These are phyloP conservation scores for Rubus parviflorus DNA, from an alignment of 306 rosid genomes.

Conservation along the genomic window DNA sequence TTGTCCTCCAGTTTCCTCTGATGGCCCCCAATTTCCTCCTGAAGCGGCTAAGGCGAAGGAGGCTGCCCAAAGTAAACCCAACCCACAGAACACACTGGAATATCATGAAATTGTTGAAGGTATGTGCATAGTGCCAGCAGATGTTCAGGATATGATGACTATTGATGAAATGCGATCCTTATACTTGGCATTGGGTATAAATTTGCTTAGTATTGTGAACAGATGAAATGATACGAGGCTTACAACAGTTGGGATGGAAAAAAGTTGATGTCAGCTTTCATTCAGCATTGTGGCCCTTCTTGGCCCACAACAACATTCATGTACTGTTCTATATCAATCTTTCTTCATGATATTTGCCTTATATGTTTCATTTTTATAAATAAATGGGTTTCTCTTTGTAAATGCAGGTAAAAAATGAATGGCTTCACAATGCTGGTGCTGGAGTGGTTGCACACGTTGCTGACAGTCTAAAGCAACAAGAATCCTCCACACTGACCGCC, in stretches of 20 bases:
- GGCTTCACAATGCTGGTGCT: slow-evolving; percentile 88
- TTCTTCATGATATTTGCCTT: slow-evolving; percentile 18
- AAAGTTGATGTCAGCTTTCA: slow-evolving; percentile 96
- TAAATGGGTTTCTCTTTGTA: slow-evolving; percentile 13
- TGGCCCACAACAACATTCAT: slow-evolving; percentile 97
- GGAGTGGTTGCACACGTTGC: slow-evolving; percentile 93
- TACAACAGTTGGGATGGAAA: slow-evolving; percentile 89
- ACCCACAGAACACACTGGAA: slow-evolving; percentile 59
- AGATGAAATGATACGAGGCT: slow-evolving; percentile 87
- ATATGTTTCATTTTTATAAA: slow-evolving; percentile 11
- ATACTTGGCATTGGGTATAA: slow-evolving; percentile 6
- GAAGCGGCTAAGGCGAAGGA: slow-evolving; percentile 86
- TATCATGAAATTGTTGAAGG: slow-evolving; percentile 96
- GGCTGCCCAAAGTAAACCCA: slow-evolving; percentile 80
- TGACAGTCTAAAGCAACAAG: slow-evolving; percentile 79
- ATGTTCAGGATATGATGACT: slow-evolving; percentile 15
- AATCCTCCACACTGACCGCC: slow-evolving; percentile 55
- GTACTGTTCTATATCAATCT: slow-evolving; percentile 34
- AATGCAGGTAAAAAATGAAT: slow-evolving; percentile 89
- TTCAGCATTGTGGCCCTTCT: slow-evolving; percentile 82
- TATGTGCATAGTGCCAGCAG: slow-evolving; percentile 47
- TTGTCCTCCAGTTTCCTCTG: slow-evolving; percentile 68
- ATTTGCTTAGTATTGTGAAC: slow-evolving; percentile 33
- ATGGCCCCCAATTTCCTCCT: slow-evolving; percentile 74
- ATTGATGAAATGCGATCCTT: background rate